A percentile compares a stretch with the other conserved stretches of the same genome.
Evolutionary conservation across 192 early-diverging fungal genomes (phyloP).

Genomic region (Allomyces arbusculus): DNA sequence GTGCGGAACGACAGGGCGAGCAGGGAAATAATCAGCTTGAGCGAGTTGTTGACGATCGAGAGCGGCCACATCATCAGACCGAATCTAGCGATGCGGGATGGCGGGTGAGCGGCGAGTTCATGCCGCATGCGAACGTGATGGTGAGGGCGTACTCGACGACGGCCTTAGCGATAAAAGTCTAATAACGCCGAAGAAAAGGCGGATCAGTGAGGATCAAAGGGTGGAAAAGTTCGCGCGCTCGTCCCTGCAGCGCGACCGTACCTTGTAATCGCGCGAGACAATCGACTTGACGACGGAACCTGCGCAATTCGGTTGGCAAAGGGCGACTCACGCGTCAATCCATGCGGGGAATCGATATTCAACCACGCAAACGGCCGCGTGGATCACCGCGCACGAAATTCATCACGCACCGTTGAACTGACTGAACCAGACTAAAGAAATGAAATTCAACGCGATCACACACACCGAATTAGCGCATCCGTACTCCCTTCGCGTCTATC

Average conservation of each 20-base stretch:
- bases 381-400: slow-evolving; percentile 1
- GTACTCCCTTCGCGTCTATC: too few relatives aligned
- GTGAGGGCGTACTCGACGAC: slow-evolving; percentile 22
- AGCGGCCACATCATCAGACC: slow-evolving; percentile 25
- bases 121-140: too few relatives aligned
- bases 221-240: too few relatives aligned
- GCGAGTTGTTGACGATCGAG: slow-evolving; percentile 40
- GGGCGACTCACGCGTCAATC: not conserved
- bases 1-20: slow-evolving; percentile 33
- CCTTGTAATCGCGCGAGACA: slow-evolving; percentile 35
- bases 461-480: not conserved
- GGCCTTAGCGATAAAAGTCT: slow-evolving; percentile 30
- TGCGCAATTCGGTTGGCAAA: slow-evolving; percentile 6
- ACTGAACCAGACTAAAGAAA: not conserved
- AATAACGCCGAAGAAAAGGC: too few relatives aligned
- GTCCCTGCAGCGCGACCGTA: too few relatives aligned
- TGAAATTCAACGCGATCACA: not conserved
- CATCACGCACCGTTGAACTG: slow-evolving; percentile 14
- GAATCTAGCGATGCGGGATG: too few relatives aligned
- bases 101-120: too few relatives aligned
- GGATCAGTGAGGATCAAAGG: too few relatives aligned
- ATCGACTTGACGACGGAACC: slow-evolving; percentile 58
- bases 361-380: not conserved
- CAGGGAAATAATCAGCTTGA: slow-evolving; percentile 33
- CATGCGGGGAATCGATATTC: not conserved